Conservation (phyloP, 305 asterid genomes). For the Euphrasia arctica region DNA sequence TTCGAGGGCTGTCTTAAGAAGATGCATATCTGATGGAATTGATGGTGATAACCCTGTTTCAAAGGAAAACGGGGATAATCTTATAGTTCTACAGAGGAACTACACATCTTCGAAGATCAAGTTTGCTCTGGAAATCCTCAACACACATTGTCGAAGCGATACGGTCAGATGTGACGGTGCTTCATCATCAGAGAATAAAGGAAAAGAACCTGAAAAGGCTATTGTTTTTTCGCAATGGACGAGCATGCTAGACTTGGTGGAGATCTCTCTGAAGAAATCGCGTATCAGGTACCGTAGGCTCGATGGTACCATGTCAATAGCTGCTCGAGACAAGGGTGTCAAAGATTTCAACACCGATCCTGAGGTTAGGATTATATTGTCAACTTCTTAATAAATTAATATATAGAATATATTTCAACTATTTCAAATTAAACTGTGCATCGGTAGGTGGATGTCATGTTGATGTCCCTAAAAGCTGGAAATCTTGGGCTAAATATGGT, state of each 20-base stretch:
- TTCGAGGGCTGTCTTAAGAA: constrained; percentile 60
- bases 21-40: constrained; percentile 49
- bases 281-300: constrained; percentile 70
- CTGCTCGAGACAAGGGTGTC: constrained; percentile 93
- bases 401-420: neutral
- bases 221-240: constrained; percentile 99
- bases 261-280: constrained; percentile 57
- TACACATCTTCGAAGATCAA: constrained; percentile 81
- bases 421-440: neutral
- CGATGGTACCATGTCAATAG: constrained; percentile 94
- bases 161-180: constrained; percentile 35
- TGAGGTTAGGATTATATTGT: constrained; percentile 47
- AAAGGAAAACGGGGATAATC: constrained; percentile 41
- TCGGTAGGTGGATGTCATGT: constrained; percentile 91
- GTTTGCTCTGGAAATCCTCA: constrained; percentile 65
- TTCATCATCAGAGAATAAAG: constrained; percentile 36
- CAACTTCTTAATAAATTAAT: neutral
- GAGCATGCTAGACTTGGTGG: constrained; percentile 87
- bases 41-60: constrained; percentile 42
- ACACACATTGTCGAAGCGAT: constrained; percentile 41
- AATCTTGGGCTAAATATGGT: constrained; percentile 99
- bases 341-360: constrained; percentile 86
- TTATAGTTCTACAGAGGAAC: constrained; percentile 46
- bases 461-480: constrained; percentile 99
- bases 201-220: constrained; percentile 64